A percentile compares a stretch with the other conserved stretches of the same genome.
These are phyloP conservation scores for Gossypium australe DNA, from an alignment of 345 rosid genomes.

Conservation along the genomic window DNA sequence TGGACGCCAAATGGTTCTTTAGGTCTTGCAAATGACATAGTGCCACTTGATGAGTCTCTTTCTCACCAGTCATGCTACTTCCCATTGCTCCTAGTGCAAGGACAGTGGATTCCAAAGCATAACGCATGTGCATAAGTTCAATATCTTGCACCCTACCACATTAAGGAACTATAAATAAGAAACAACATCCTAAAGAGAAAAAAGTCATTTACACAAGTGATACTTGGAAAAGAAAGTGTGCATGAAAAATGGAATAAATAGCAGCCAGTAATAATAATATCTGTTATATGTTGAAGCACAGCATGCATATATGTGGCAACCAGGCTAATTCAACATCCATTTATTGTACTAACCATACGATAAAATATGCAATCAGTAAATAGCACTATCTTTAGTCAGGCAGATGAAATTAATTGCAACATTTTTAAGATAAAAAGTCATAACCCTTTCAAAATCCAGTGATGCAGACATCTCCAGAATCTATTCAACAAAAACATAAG, in stretches of 20 bases:
- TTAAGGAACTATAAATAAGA: conserved; percentile 11
- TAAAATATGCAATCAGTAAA: background rate
- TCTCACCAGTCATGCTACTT: conserved; percentile 43
- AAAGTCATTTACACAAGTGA: background rate
- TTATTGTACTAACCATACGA: background rate
- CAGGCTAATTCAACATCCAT: background rate
- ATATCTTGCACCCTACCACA: conserved; percentile 77
- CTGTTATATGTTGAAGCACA: background rate
- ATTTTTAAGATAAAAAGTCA: background rate
- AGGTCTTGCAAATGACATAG: conserved; percentile 69
- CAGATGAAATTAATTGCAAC: background rate
- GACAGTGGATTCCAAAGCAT: conserved; percentile 80
- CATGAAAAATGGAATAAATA: background rate
- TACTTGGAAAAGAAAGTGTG: background rate
- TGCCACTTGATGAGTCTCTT: conserved; percentile 45
- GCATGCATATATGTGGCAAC: background rate
- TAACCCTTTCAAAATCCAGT: background rate
- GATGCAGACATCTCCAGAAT: background rate
- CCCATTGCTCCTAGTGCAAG: conserved; percentile 73
- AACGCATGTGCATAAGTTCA: conserved; percentile 95
- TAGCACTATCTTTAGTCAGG: background rate
- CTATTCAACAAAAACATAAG: background rate
- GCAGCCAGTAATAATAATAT: background rate
- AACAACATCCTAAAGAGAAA: background rate
- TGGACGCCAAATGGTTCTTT: conserved; percentile 67